Percentiles rank a stretch among this genome's conserved stretches.
These are phyloP conservation scores for Botryotinia globosa DNA, from an alignment of 2,329 filamentous ascomycete species.

Conservation along the genomic window DNA sequence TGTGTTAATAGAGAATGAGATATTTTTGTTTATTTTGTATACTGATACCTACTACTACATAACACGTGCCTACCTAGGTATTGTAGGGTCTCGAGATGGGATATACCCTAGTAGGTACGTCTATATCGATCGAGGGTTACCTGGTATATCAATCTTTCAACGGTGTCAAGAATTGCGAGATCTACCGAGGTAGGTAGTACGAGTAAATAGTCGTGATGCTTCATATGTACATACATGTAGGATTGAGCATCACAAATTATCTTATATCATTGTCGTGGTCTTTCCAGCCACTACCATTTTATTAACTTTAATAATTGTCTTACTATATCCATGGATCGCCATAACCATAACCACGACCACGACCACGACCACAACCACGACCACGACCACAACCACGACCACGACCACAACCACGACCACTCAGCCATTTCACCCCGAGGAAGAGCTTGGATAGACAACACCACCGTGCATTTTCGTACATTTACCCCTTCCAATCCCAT, in stretches of 20 bases:
- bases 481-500: neutral
- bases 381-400: neutral
- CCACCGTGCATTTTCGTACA: conserved; percentile 8
- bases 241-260: neutral
- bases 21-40: neutral
- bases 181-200: no score
- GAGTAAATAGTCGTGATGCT: neutral
- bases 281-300: conserved; percentile 1
- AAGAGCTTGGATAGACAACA: conserved; percentile 21
- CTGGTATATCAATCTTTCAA: no score
- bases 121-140: no score
- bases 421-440: neutral
- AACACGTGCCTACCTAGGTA: no score
- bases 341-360: neutral
- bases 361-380: neutral
- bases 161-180: no score
- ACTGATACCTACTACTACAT: no score
- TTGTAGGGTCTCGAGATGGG: no score
- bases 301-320: neutral
- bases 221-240: neutral
- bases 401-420: neutral
- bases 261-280: neutral
- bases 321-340: no score
- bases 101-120: no score
- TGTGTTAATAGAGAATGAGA: neutral